Evolutionary conservation across 1,284 basidiomycete genomes (phyloP), one percentile per base, ranked within the genome.

Genomic region (Thecaphora frezii): DNA sequence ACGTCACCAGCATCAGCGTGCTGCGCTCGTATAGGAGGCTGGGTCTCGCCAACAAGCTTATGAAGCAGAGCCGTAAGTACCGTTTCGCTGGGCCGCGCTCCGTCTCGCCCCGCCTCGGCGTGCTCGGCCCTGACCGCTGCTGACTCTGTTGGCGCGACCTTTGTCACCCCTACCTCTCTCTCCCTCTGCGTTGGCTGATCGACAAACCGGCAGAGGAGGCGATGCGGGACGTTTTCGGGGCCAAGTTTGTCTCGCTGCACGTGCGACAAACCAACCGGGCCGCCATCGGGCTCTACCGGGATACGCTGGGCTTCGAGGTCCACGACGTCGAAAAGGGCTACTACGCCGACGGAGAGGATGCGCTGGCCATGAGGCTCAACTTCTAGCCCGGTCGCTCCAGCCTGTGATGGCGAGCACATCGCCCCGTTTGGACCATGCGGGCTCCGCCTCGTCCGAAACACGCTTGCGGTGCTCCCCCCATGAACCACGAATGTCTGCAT

Each of bases 321-420:
- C 69, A 73, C 30, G 74, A 69, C 33, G 61, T 74, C 5, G 76
- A 78, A 39, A 61, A 67, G 40, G 74, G 71, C 16, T 78, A 78
- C 59, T 78, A 78, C 46, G 76, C 76, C 23, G 76, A 78, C 40
- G 76, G 76, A 22, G 76, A 78, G 44, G 73, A 78, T 44, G 76
- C 75, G 2, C 49, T 70, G 16, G 74, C 69, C 2, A 78, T 78
- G 76, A 63, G 76, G 7, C 63, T 78, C 45, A 53, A 67, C 36
- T 58, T 77, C 33, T 59, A 54, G 44, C 45, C 47, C 16, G 33
- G 16, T 7, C 28, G 28, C n/a, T n/a, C n/a, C n/a, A n/a, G n/a
- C n/a, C n/a, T n/a, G n/a, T n/a, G n/a, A n/a, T n/a, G n/a, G n/a
- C n/a, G n/a, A n/a, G n/a, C n/a, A n/a, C n/a, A n/a, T n/a, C n/a